These are phyloP conservation scores for Naumovozyma baii DNA, from an alignment of 805 yeast species.

Conservation along the genomic window DNA sequence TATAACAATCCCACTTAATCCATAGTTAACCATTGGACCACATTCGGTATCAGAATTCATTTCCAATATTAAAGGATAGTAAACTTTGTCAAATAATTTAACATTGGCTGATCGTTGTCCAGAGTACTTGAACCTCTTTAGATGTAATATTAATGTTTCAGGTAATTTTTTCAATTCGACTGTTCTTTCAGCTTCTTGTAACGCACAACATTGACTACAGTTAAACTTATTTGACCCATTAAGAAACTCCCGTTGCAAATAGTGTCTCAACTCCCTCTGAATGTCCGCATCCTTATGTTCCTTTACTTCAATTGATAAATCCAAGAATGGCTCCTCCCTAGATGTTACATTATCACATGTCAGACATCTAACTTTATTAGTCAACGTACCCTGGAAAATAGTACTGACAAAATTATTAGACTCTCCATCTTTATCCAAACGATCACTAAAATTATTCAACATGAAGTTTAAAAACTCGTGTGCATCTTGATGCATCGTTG, in stretches of 20 bases:
- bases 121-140: conserved; percentile 85
- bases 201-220: conserved; percentile 80
- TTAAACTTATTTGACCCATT: conserved; percentile 83
- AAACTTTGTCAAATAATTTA: conserved; percentile 75
- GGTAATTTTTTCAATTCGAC: conserved; percentile 76
- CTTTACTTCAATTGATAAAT: conserved; percentile 78
- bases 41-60: conserved; percentile 43
- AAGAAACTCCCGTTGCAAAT: conserved; percentile 75
- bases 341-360: conserved; percentile 77
- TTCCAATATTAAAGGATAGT: conserved; percentile 65
- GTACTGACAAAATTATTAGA: conserved; percentile 47
- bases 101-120: conserved; percentile 72
- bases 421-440: conserved; percentile 16
- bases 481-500: conserved; percentile 96
- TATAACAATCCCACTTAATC: conserved; percentile 74
- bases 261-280: conserved; percentile 36
- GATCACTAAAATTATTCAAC: conserved; percentile 61
- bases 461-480: conserved; percentile 89
- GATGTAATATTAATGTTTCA: conserved; percentile 65
- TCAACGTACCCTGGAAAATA: conserved; percentile 74
- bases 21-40: conserved; percentile 48
- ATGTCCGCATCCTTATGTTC: conserved; percentile 57
- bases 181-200: conserved; percentile 89
- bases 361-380: conserved; percentile 84
- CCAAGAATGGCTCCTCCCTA: conserved; percentile 78